Evolutionary conservation across 345 rosid species (phyloP), one percentile per base, ranked within the genome.

Genomic region (Zanthoxylum bungeanum): DNA sequence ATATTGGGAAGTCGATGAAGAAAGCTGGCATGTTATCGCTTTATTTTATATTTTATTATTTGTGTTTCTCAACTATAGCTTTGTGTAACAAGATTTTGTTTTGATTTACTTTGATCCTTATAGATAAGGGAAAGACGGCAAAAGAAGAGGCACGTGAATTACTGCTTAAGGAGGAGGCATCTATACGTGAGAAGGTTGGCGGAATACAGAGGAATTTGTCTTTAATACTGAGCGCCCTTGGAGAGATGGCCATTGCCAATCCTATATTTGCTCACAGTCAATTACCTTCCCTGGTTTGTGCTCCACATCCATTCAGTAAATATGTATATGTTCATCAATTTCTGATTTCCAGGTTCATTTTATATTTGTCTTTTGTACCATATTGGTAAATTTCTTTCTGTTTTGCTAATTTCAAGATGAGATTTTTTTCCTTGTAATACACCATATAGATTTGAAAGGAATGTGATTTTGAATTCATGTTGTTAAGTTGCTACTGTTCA

Each of bases 191-290:
- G 81, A 85, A 81, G 58, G 96, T 95, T 73, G 69, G 33, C 51
- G 77, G 49, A 63, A 84, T 92, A 79, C 92, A 95, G 64, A 81
- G 72, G 52, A 89, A 81, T 76, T 83, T 95, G 58, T 87, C 96
- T 44, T 69, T 86, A 82, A 82, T 88, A 85, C 97, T 95, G 46
- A 78, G 79, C 66, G 89, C 92, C 56, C 89, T 92, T 67, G 99
- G 99, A 70, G 97, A 91, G 77, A 89, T 95, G 91, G 82, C 97
- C 50, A 72, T 87, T 63, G 89, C 97, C 53, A 95, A 92, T 83
- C 96, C 96, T 53, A 82, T 95, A 64, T 95, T 90, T 82, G 93
- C 96, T 25, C 99, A 95, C 86, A 88, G 99, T 77, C 96, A 91
- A 75, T 84, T 95, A 78, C 91, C 91, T 60, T 85, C 86, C 52